These are phyloP conservation scores for Xerocomus minutiporus DNA, from an alignment of 1,284 basidiomycete genomes.

Conservation along the genomic window DNA sequence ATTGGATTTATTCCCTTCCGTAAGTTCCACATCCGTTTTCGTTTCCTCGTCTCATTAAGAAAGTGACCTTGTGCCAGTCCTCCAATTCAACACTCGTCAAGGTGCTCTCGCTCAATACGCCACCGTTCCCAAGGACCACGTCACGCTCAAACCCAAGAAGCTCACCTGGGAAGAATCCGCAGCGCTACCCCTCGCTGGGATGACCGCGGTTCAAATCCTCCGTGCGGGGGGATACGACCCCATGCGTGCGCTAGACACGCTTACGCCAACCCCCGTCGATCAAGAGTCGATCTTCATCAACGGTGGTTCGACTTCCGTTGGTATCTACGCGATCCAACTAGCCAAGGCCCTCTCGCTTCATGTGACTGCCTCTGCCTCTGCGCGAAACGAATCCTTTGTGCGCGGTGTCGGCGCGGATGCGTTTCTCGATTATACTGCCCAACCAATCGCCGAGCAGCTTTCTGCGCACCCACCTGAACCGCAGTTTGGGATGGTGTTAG, in stretches of 20 bases:
- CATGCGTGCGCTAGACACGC: constrained; percentile 20
- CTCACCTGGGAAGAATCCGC: constrained; percentile 52
- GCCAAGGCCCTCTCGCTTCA: constrained; percentile 54
- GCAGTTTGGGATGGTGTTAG: constrained; percentile 43
- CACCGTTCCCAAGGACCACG: constrained; percentile 37
- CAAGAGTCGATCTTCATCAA: constrained; percentile 58
- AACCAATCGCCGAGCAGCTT: constrained; percentile 43
- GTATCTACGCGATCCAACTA: constrained; percentile 59
- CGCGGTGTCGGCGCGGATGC: constrained; percentile 42
- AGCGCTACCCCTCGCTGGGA: constrained; percentile 50
- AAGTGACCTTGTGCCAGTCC: background rate
- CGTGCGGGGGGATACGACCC: constrained; percentile 21
- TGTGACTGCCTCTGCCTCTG: constrained; percentile 55
- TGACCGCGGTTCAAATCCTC: constrained; percentile 56
- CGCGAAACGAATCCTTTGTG: constrained; percentile 46
- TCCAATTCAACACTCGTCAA: constrained; percentile 34
- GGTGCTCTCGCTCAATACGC: constrained; percentile 55
- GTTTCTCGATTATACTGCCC: constrained; percentile 57
- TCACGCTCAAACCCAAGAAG: constrained; percentile 45
- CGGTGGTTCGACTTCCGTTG: constrained; percentile 63
- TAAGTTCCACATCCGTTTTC: constrained; percentile 20
- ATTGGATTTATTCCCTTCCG: constrained; percentile 48
- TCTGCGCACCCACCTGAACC: constrained; percentile 33
- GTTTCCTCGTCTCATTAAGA: too few relatives aligned
- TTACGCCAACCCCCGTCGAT: constrained; percentile 34